Percentiles rank a stretch among this genome's conserved stretches.
These are phyloP conservation scores for Aspergillus sp. DNA, from an alignment of 2,329 filamentous ascomycete species.

Conservation along the genomic window DNA sequence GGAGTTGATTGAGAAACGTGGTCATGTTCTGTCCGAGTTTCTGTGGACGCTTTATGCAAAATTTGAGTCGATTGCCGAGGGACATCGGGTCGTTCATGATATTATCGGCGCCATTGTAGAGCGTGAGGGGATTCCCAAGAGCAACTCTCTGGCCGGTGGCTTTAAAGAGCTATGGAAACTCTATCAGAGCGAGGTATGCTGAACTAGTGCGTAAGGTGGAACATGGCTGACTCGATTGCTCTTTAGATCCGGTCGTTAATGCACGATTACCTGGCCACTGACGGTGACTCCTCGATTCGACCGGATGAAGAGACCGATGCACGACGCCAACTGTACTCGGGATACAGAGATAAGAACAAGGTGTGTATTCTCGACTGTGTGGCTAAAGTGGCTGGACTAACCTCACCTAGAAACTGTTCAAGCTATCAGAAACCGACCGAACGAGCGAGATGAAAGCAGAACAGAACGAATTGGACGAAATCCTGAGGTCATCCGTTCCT, in stretches of 20 bases:
- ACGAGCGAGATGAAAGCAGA: constrained; percentile 80
- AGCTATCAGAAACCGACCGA: constrained; percentile 76
- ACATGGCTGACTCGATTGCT: constrained; percentile 22
- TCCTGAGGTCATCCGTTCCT: constrained; percentile 88
- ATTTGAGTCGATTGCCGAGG: constrained; percentile 95
- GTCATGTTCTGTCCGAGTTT: constrained; percentile 86
- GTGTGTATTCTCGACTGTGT: constrained; percentile 29
- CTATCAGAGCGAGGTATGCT: constrained; percentile 81
- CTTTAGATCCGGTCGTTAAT: constrained; percentile 78
- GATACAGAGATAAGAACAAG: constrained; percentile 54
- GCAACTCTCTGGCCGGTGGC: constrained; percentile 74
- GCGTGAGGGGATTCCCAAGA: constrained; percentile 71
- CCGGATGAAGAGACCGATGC: constrained; percentile 54
- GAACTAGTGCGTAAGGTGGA: constrained; percentile 1
- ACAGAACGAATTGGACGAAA: constrained; percentile 85
- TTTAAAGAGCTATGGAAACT: constrained; percentile 98
- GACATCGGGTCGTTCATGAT: constrained; percentile 91
- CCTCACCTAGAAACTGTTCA: constrained; percentile 69
- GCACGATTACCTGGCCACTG: constrained; percentile 94
- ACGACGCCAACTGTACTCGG: constrained; percentile 57
- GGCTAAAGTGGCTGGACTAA: constrained; percentile 19
- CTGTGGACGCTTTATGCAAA: constrained; percentile 93
- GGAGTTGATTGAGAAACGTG: constrained; percentile 75
- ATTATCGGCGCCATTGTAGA: constrained; percentile 84
- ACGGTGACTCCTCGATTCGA: constrained; percentile 72